These are phyloP conservation scores for Fraxinus americana DNA, from an alignment of 257 asterid genomes.

Conservation along the genomic window DNA sequence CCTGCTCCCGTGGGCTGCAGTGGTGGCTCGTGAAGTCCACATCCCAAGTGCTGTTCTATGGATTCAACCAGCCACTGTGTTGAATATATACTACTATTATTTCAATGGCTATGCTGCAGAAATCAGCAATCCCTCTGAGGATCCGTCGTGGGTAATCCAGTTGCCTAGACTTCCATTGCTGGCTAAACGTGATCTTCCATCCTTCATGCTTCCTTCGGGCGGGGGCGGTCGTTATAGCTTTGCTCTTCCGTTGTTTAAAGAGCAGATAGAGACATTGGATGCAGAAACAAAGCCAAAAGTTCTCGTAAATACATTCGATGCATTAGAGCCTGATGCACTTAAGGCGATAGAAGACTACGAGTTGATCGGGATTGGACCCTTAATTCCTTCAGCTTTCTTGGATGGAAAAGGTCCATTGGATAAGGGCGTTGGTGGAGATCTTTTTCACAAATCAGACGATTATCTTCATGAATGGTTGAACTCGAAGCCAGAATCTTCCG, in stretches of 20 bases:
- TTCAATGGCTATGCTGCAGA: slow-evolving; percentile 50
- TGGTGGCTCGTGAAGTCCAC: slow-evolving; percentile 51
- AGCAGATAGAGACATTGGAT: slow-evolving; percentile 46
- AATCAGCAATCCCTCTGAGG: slow-evolving; percentile 1
- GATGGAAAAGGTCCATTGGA: slow-evolving; percentile 25
- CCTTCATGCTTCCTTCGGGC: slow-evolving; percentile 40
- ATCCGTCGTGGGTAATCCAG: slow-evolving; percentile 24
- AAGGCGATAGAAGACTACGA: slow-evolving; percentile 33
- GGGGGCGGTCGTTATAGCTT: slow-evolving; percentile 14
- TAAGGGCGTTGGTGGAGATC: slow-evolving; percentile 38
- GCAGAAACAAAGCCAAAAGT: slow-evolving; percentile 36
- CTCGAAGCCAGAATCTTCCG: slow-evolving; percentile 35
- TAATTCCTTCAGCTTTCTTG: slow-evolving; percentile 48
- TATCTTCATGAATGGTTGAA: slow-evolving; percentile 48
- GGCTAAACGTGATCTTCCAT: slow-evolving; percentile 52
- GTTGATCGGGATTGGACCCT: slow-evolving; percentile 51
- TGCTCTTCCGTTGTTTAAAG: slow-evolving; percentile 34
- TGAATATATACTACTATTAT: slow-evolving; percentile 50
- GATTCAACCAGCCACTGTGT: slow-evolving; percentile 67
- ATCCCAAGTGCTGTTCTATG: slow-evolving; percentile 59
- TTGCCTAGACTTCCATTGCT: slow-evolving; percentile 54
- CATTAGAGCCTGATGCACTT: slow-evolving; percentile 40
- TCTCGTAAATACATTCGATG: slow-evolving; percentile 55
- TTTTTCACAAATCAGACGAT: slow-evolving; percentile 39
- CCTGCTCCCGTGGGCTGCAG: slow-evolving; percentile 57